A percentile compares a stretch with the other conserved stretches of the same genome.
These are phyloP conservation scores for Ceratocystiopsis minuta DNA, from an alignment of 2,329 filamentous ascomycete species.

Conservation along the genomic window DNA sequence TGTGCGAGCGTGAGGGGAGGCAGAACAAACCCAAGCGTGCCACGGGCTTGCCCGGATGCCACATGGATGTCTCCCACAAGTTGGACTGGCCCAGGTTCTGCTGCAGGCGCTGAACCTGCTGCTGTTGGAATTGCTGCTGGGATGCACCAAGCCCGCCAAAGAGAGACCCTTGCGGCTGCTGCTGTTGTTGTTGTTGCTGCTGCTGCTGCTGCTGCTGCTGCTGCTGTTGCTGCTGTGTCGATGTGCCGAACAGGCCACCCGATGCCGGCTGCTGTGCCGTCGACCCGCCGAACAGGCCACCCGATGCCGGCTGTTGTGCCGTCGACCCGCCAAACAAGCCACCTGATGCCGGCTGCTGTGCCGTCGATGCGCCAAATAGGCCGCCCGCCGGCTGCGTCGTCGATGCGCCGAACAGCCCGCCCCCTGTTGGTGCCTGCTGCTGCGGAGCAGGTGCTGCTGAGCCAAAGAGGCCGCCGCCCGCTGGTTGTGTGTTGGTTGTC, in stretches of 20 bases:
- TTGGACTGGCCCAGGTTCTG: conserved; percentile 18
- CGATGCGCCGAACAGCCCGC: conserved; percentile 19
- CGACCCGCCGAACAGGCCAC: conserved; percentile 4
- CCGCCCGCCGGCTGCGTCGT: neutral
- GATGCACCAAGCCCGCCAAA: conserved; percentile 1
- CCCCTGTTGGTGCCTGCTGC: neutral
- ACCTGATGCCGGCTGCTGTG: conserved; percentile 5
- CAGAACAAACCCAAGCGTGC: conserved; percentile 23
- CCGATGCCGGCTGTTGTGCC: conserved; percentile 1
- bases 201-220: conserved; percentile 21
- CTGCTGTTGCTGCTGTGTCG: conserved; percentile 9
- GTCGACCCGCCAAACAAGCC: conserved; percentile 15
- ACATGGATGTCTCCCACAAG: conserved; percentile 28
- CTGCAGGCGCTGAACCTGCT: conserved; percentile 14
- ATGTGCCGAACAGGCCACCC: conserved; percentile 2
- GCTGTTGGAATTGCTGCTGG: neutral
- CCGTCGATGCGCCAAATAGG: conserved; percentile 19
- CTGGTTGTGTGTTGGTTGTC: neutral
- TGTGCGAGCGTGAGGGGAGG: too few relatives aligned
- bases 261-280: conserved; percentile 1
- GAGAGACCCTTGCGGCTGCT: conserved; percentile 9
- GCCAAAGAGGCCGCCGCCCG: conserved; percentile 1
- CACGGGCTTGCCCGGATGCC: conserved; percentile 30
- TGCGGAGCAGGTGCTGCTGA: neutral
- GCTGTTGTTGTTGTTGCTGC: conserved; percentile 10